Evolutionary conservation across 768 basidiomycete genomes (phyloP).

Genomic region (Multifurca ochricompacta): DNA sequence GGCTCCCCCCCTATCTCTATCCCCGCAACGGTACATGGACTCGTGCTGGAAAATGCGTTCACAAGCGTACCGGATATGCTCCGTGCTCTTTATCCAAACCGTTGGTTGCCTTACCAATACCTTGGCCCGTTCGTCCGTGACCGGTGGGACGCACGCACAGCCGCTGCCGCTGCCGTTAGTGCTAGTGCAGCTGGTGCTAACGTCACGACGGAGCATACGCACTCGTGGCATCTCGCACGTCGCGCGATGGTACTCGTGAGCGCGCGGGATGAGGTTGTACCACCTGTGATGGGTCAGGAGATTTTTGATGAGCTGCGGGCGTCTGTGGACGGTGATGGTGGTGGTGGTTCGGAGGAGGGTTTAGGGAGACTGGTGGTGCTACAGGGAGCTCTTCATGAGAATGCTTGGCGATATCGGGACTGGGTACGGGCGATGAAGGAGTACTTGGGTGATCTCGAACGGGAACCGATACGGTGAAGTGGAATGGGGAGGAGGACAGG

Average conservation of each 20-base stretch:
- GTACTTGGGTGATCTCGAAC: constrained; percentile 21
- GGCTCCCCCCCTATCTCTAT: neutral
- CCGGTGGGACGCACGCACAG: constrained; percentile 37
- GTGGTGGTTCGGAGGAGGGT: neutral
- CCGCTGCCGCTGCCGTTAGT: constrained; percentile 23
- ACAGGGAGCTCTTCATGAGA: constrained; percentile 32
- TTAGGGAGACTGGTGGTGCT: constrained; percentile 25
- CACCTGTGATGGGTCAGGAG: constrained; percentile 30
- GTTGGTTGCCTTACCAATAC: constrained; percentile 43
- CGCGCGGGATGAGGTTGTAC: constrained; percentile 42
- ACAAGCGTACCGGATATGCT: constrained; percentile 42
- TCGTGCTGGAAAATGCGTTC: constrained; percentile 46
- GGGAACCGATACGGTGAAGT: too few relatives aligned
- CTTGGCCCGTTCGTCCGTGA: constrained; percentile 39
- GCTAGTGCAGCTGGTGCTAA: too few relatives aligned
- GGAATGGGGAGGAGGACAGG: too few relatives aligned
- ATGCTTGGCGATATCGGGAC: constrained; percentile 29
- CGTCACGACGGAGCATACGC: too few relatives aligned
- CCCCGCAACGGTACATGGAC: constrained; percentile 25
- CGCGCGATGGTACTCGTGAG: constrained; percentile 33
- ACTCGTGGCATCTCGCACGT: constrained; percentile 19
- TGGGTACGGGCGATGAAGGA: constrained; percentile 26
- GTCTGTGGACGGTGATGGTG: neutral
- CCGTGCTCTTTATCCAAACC: constrained; percentile 37
- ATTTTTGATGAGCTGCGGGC: constrained; percentile 23